Percentiles rank a stretch among this genome's conserved stretches.
Evolutionary conservation across 495 filamentous ascomycete genomes (phyloP).

Genomic region (Usnea hakonensis): DNA sequence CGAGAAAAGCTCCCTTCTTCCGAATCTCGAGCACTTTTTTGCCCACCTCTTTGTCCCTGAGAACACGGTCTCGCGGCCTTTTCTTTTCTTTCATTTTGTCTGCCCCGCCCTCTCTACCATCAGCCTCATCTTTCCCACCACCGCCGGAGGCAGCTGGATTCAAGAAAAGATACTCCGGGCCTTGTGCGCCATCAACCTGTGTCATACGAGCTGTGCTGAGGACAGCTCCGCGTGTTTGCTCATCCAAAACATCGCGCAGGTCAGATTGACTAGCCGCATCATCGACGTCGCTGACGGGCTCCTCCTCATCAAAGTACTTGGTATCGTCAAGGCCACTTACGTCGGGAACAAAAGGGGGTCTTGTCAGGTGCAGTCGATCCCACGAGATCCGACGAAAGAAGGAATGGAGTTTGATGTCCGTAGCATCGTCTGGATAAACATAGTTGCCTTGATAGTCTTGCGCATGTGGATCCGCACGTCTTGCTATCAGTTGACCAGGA

Average conservation of each 20-base stretch:
- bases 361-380: slow-evolving; percentile 56
- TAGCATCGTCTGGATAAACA: slow-evolving; percentile 72
- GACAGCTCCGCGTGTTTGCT: neutral
- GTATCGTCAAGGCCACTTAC: slow-evolving; percentile 70
- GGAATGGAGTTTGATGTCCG: slow-evolving; percentile 67
- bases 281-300: slow-evolving; percentile 49
- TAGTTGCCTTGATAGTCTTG: slow-evolving; percentile 42
- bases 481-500: slow-evolving; percentile 27
- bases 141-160: neutral
- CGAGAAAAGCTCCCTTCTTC: slow-evolving; percentile 73
- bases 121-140: neutral
- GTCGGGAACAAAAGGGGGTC: slow-evolving; percentile 69
- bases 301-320: slow-evolving; percentile 80
- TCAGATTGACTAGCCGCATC: slow-evolving; percentile 21
- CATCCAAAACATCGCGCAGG: neutral
- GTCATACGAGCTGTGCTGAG: slow-evolving; percentile 5
- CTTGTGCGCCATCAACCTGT: slow-evolving; percentile 18
- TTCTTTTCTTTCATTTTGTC: slow-evolving; percentile 49
- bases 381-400: slow-evolving; percentile 65
- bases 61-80: slow-evolving; percentile 67
- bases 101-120: neutral
- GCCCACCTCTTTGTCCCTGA: slow-evolving; percentile 60
- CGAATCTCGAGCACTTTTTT: slow-evolving; percentile 65
- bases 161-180: neutral
- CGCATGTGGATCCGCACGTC: slow-evolving; percentile 27